Percentiles rank a stretch among this genome's conserved stretches.
These are phyloP conservation scores for Parastagonospora avenae DNA, from an alignment of 2,329 filamentous ascomycete genomes.

Conservation along the genomic window DNA sequence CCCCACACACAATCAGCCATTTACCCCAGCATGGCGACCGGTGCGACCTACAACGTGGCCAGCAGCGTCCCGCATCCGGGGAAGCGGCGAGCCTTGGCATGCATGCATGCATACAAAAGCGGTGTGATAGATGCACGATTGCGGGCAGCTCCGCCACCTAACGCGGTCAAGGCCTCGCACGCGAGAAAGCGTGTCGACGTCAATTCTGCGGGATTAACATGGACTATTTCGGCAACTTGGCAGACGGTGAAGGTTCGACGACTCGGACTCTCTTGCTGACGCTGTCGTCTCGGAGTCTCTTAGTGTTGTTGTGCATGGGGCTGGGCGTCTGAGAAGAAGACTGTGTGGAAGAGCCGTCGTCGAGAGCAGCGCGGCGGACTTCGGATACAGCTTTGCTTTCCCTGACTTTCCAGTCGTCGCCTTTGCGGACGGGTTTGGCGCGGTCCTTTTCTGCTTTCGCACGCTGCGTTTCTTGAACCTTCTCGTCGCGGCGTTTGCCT, in stretches of 20 bases:
- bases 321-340: slow-evolving; percentile 13
- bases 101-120: slow-evolving; percentile 17
- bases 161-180: not conserved
- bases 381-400: slow-evolving; percentile 52
- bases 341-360: slow-evolving; percentile 20
- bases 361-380: slow-evolving; percentile 39
- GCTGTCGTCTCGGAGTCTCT: too few species aligned
- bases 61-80: slow-evolving; percentile 27
- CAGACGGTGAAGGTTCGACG: slow-evolving; percentile 19
- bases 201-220: not conserved
- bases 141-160: slow-evolving; percentile 18
- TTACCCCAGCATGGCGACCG: not conserved
- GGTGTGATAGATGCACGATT: slow-evolving; percentile 34
- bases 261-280: slow-evolving; percentile 39
- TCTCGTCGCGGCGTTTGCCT: slow-evolving; percentile 48
- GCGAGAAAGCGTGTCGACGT: slow-evolving; percentile 3
- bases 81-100: slow-evolving; percentile 24
- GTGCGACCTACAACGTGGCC: slow-evolving; percentile 13
- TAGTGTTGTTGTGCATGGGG: slow-evolving; percentile 19
- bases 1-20: not conserved
- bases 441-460: slow-evolving; percentile 43
- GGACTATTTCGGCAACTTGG: not conserved
- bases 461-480: slow-evolving; percentile 33
- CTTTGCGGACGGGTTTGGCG: slow-evolving; percentile 41
- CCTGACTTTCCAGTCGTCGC: slow-evolving; percentile 50